Evolutionary conservation across 768 basidiomycete genomes (phyloP), one percentile per base, ranked within the genome.

Genomic region (Macrolepiota dolichaula): DNA sequence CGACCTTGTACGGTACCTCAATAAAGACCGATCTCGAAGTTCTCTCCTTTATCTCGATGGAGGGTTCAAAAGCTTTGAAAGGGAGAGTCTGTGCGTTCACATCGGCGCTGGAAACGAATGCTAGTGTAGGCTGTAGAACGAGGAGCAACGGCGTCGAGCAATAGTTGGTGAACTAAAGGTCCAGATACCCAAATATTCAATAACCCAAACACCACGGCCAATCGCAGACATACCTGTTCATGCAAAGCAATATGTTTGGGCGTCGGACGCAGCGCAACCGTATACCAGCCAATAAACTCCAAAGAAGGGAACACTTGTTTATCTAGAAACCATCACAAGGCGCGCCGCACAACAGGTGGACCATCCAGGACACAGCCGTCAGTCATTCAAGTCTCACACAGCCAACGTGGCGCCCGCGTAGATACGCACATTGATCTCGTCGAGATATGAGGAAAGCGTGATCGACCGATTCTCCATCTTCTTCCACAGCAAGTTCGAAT

Each of bases 241-340:
- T 98, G 94, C 17, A 98, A 80, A 1, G 83, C 79, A 49, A 94
- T 86, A 68, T 98, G 94, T 19, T 77, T 78, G n/a, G 82, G 68
- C 1, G 87, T 87, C 0, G 94, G 94, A 11, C 79, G 76, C n/a
- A 81, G 71, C 15, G 93, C 88, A 47, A 96, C 87, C 0, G 91
- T 92, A 74, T 99, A 99, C 97, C 97, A 99, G 7, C 97, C 97
- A 54, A 99, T 91, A 69, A 99, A 89, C 70, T 98, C 97, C 36
- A 98, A 81, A 0, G 95, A 94, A 11, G 97, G 97, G 73, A 99
- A 98, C 22, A 98, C 96, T 75, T 97, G 95, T 73, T 96, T 96
- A 81, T 95, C 96, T 98, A 72, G 47, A 65, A 60, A 49, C 25
- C 35, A 55, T 46, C 49, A 55, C 29, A 42, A 53, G 54, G 55